These are phyloP conservation scores for Amanita exitialis DNA, from an alignment of 768 basidiomycete species.

Conservation along the genomic window DNA sequence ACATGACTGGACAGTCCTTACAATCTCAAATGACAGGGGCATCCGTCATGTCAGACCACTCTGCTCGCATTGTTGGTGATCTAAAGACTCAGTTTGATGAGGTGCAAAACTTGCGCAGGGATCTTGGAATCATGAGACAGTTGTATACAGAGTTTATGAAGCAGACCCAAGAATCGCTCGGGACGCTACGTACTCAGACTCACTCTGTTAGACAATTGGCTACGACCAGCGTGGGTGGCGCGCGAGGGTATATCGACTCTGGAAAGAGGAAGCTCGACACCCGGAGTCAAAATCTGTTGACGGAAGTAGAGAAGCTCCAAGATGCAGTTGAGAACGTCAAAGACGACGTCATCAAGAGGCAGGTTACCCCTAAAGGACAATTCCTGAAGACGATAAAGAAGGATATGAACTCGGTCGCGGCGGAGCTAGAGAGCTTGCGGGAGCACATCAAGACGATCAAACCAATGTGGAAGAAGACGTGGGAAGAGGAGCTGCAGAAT, in stretches of 20 bases:
- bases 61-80: constrained; percentile 65
- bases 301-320: constrained; percentile 87
- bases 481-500: constrained; percentile 93
- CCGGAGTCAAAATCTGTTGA: constrained; percentile 83
- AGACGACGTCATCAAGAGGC: constrained; percentile 85
- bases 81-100: constrained; percentile 92
- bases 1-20: constrained; percentile 60
- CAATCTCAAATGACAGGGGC: constrained; percentile 67
- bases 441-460: constrained; percentile 84
- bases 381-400: constrained; percentile 63
- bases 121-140: constrained; percentile 90
- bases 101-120: constrained; percentile 87
- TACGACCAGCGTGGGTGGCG: constrained; percentile 71
- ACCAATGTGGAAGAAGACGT: constrained; percentile 98
- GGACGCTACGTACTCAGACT: constrained; percentile 72
- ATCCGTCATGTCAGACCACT: constrained; percentile 66
- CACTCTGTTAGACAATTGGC: constrained; percentile 84
- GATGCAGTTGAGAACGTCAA: constrained; percentile 85
- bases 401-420: constrained; percentile 55
- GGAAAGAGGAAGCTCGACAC: constrained; percentile 89
- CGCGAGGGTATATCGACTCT: constrained; percentile 79
- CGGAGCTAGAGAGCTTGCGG: constrained; percentile 67
- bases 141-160: constrained; percentile 91
- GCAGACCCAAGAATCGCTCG: constrained; percentile 80
- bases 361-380: constrained; percentile 71